Base-by-base conservation (phyloP, 2,329 filamentous ascomycete genomes). In the Aaosphaeria arxii region DNA sequence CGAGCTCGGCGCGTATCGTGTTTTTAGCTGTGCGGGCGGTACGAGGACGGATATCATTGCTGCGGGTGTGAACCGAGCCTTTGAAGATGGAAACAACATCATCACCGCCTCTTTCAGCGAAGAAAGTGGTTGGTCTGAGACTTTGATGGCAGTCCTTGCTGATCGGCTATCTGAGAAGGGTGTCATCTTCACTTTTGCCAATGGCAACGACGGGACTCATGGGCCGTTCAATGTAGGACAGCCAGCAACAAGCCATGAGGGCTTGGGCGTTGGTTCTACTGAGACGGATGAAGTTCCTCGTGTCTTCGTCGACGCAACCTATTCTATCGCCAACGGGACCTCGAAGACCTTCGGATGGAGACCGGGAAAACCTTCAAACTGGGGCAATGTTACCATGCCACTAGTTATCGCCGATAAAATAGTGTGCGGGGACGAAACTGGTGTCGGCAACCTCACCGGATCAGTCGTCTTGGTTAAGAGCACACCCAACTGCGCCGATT, bases 401-500 rank as follows among this genome's bases (percentile, higher is more conserved):
- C 40, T 61, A 3, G 70, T 72, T 43, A 67, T 64, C 38, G 71
- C 73, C 31, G 78, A 68, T 58, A 74, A 74, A 50, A 72, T 85
- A 64, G 74, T 74, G 9, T 40, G 39, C 17, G 9, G 7, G 2
- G 39, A 28, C 9, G 7, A 11, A 9, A 17, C 7, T 7, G 17
- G 24, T 9, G 39, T 24, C 9, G 39, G 24, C 7, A 28, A 40
- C 17, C 71, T 88, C 11, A 77, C 77, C 41, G 71, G 71, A 28
- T 72, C 78, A 43, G 77, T 87, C 35, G 82, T 84, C 3, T 75
- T 87, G 7, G 72, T 87, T 36, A 79, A 80, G 42, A 77, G 82
- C 28, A 83, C 83, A 43, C 76, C 6, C 24, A 28, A 68, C 6
- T 86, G 83, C 62, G 74, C 74, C 0, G 84, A 84, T 50, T 70